Evolutionary conservation across 108 stramenopile genomes (phyloP).

Genomic region (Cyclotella atomus): DNA sequence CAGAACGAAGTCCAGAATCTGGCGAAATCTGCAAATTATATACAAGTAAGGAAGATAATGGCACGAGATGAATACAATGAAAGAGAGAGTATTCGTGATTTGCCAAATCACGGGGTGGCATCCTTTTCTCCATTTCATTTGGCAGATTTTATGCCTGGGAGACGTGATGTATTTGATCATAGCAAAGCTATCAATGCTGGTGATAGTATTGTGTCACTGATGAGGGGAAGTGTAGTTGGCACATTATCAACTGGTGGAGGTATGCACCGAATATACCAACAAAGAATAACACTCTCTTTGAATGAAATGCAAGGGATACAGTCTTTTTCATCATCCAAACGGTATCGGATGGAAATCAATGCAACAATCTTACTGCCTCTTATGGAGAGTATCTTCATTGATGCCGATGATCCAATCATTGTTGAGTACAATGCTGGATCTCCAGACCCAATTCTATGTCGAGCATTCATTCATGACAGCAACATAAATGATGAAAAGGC

Average conservation of each 20-base stretch:
- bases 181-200: neutral
- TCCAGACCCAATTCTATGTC: conserved; percentile 18
- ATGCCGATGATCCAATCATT: conserved; percentile 58
- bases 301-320: neutral
- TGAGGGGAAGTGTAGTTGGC: conserved; percentile 22
- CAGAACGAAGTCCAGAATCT: neutral
- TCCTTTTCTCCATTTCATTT: conserved; percentile 33
- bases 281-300: conserved; percentile 18
- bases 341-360: conserved; percentile 16
- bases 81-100: conserved; percentile 21
- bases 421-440: conserved; percentile 16
- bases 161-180: neutral
- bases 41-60: conserved; percentile 10
- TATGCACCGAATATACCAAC: conserved; percentile 37
- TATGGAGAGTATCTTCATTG: conserved; percentile 44
- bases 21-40: neutral
- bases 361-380: conserved; percentile 41
- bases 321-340: neutral
- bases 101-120: neutral
- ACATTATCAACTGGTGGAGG: conserved; percentile 33
- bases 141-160: conserved; percentile 12
- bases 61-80: conserved; percentile 12
- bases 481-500: conserved; percentile 1
- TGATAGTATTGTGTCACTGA: neutral
- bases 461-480: neutral